A percentile compares a stretch with the other conserved stretches of the same genome.
Evolutionary conservation across 805 yeast genomes (phyloP).

Genomic region (Teunomyces lycoperdinae): DNA sequence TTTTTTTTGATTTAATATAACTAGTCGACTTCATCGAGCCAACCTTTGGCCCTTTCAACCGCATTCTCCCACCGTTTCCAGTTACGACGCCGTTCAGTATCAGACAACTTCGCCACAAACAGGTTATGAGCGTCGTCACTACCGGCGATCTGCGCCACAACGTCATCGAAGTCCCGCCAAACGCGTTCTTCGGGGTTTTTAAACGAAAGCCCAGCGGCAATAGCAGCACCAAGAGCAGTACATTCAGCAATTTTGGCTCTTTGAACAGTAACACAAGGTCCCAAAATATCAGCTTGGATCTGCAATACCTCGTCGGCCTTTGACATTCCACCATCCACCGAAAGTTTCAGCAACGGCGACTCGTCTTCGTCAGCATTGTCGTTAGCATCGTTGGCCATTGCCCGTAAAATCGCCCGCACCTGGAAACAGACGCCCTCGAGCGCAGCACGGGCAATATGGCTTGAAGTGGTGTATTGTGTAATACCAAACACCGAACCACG

Average conservation of each 20-base stretch:
- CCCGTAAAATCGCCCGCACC: constrained; percentile 83
- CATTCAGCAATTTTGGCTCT: constrained; percentile 85
- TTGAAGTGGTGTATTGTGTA: constrained; percentile 87
- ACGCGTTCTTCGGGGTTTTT: constrained; percentile 49
- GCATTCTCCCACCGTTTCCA: constrained; percentile 87
- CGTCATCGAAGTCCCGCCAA: constrained; percentile 77
- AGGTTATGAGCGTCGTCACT: constrained; percentile 22
- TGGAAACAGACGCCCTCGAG: constrained; percentile 94
- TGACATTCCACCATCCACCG: constrained; percentile 96
- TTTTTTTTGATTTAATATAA: too few species aligned
- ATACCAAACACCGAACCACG: constrained; percentile 92
- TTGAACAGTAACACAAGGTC: constrained; percentile 78
- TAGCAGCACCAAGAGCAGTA: constrained; percentile 94
- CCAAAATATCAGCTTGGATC: constrained; percentile 88
- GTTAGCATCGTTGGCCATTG: constrained; percentile 85
- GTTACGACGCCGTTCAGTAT: constrained; percentile 54
- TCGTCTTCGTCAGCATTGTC: constrained; percentile 21
- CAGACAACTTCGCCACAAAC: constrained; percentile 46
- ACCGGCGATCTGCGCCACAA: constrained; percentile 41
- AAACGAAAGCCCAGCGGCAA: constrained; percentile 81
- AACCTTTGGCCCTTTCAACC: constrained; percentile 73
- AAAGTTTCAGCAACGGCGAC: constrained; percentile 50
- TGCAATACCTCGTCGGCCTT: constrained; percentile 88
- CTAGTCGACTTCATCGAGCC: constrained; percentile 51
- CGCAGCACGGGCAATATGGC: constrained; percentile 92